Evolutionary conservation across 2,329 filamentous ascomycete species (phyloP).

Genomic region (Podosphaera xanthii): DNA sequence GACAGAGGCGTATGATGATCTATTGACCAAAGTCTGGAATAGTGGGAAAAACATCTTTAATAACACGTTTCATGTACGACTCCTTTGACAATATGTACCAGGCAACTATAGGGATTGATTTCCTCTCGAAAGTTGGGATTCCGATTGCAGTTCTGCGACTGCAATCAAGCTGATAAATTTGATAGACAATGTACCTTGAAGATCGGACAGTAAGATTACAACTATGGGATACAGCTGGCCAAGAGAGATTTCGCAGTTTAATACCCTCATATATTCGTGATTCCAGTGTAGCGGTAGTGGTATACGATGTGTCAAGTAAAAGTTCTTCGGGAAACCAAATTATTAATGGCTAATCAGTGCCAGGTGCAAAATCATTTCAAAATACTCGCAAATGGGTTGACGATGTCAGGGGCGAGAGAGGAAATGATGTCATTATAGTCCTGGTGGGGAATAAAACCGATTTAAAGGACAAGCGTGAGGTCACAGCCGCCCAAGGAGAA

Average conservation of each 20-base stretch:
- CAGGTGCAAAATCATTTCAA: constrained; percentile 85
- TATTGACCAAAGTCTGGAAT: constrained; percentile 10
- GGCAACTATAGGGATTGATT: constrained; percentile 97
- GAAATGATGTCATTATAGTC: constrained; percentile 97
- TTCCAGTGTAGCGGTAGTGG: constrained; percentile 90
- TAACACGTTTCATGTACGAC: constrained; percentile 99
- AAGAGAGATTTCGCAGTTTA: constrained; percentile 88
- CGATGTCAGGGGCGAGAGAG: constrained; percentile 85
- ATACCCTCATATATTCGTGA: constrained; percentile 98
- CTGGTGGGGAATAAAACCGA: constrained; percentile 98
- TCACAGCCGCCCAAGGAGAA: constrained; percentile 87
- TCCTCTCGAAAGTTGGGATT: constrained; percentile 67
- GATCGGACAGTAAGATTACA: constrained; percentile 93
- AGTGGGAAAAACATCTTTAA: constrained; percentile 98
- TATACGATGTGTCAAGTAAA: constrained; percentile 89
- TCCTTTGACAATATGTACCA: constrained; percentile 99
- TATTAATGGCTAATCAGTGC: constrained; percentile 8
- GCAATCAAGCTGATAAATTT: constrained; percentile 6
- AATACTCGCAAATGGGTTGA: constrained; percentile 99
- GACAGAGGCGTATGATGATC: constrained; percentile 1
- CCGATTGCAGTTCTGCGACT: constrained; percentile 2
- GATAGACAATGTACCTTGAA: constrained; percentile 94
- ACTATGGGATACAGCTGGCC: constrained; percentile 94
- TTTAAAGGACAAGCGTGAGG: constrained; percentile 92
- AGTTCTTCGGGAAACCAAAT: background rate